Percentiles rank a stretch among this genome's conserved stretches.
phyloP scores from a whole-genome alignment of 257 asterid genomes.

The Solanum raphanifolium region DNA sequence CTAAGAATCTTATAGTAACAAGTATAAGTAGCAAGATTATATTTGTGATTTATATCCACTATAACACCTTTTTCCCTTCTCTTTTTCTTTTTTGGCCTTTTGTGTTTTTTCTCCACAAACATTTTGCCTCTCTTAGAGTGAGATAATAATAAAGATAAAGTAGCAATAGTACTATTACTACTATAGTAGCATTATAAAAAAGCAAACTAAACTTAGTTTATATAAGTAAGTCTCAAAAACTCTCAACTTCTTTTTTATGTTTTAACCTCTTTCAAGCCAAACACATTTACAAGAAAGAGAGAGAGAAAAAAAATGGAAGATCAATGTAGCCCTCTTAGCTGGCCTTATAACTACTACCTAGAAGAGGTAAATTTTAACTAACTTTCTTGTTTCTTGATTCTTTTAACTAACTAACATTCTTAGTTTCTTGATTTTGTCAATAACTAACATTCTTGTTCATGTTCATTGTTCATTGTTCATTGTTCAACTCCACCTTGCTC shows the following conservation, averaged over 20 bases:
- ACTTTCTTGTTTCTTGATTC: neutral
- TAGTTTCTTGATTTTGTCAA: neutral
- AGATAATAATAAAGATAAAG: conserved; percentile 7
- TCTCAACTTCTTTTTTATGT: conserved; percentile 29
- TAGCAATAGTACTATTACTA: neutral
- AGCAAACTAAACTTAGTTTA: conserved; percentile 2
- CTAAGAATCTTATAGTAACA: conserved; percentile 39
- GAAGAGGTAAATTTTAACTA: conserved; percentile 3
- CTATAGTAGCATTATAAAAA: neutral
- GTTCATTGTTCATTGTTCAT: neutral
- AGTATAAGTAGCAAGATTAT: neutral
- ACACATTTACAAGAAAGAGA: conserved; percentile 1
- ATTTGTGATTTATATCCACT: conserved; percentile 28
- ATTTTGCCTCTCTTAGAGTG: conserved; percentile 30
- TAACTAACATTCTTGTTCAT: neutral
- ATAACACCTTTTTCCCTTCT: conserved; percentile 21
- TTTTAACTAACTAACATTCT: neutral
- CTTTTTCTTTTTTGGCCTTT: conserved; percentile 60
- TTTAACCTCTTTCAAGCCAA: conserved; percentile 8
- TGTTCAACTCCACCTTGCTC: neutral
- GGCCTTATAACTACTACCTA: conserved; percentile 6
- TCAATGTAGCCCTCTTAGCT: conserved; percentile 32
- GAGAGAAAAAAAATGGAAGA: conserved; percentile 54
- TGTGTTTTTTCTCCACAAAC: conserved; percentile 48
- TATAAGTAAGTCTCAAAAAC: conserved; percentile 26